Evolutionary conservation across 2,329 filamentous ascomycete species (phyloP), one percentile per base, ranked within the genome.

Genomic region (Penicillium sp.): DNA sequence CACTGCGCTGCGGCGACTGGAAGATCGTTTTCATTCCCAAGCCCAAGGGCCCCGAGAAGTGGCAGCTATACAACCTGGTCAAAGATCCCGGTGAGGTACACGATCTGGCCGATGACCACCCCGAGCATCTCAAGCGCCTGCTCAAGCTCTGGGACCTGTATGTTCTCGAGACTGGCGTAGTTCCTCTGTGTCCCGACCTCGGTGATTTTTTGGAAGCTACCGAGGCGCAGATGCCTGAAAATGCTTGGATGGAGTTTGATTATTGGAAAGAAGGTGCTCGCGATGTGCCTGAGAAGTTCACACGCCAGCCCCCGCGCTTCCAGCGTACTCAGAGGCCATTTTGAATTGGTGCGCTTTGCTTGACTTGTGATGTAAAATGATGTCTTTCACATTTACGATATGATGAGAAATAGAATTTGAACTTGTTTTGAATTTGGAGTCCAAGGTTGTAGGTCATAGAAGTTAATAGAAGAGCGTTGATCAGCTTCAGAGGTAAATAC

Each of bases 161-260:
- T 65, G 77, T 79, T 9, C 65, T 81, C 8, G 81, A 84, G 61
- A 81, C 77, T 0, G 81, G 81, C 2, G 79, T 83, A 1, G 72
- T 82, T n/a, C 80, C 80, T 24, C 66, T 83, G 35, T 78, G 77
- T 44, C 81, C 79, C 1, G 81, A 80, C 53, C 63, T 83, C 38
- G 81, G 81, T 0, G 68, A 76, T 2, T 84, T 78, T 69, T 69
- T 84, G 45, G 78, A 78, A 49, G 81, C 80, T 0, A 81, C 78
- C 58, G 81, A 84, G 65, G 80, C 78, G 51, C 81, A 84, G 72
- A 84, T 84, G 81, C 78, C 78, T 0, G 80, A 84, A 64, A 81
- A 83, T 60, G 79, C 77, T 6, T 83, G 80, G 81, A 83, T 84
- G 68, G 81, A 84, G 67, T 83, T 82, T 63, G 80, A 83, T 65